Conservation (phyloP, 78 protist genomes). For the Planoprotostelium fungivorum region DNA sequence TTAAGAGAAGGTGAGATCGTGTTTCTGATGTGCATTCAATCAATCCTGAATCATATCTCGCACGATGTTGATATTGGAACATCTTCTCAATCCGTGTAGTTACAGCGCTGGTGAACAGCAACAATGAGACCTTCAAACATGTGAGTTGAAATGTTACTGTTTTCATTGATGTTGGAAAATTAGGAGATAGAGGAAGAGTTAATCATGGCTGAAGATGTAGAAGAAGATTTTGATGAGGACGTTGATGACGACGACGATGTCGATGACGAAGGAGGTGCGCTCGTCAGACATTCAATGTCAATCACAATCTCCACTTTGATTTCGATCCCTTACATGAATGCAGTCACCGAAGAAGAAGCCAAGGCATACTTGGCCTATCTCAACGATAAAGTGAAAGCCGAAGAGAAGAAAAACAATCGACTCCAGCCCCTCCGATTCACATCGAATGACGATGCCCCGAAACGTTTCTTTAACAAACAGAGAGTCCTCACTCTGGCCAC, state of each 20-base stretch:
- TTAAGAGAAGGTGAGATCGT: background rate
- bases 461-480: constrained; percentile 28
- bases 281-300: background rate
- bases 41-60: too few relatives aligned
- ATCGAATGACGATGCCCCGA: background rate
- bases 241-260: background rate
- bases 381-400: background rate
- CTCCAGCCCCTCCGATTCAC: background rate
- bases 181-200: background rate
- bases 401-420: background rate
- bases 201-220: background rate
- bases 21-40: too few relatives aligned
- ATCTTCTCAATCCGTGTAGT: background rate
- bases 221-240: background rate
- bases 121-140: background rate
- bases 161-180: too few relatives aligned
- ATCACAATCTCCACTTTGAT: background rate
- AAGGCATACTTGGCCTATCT: background rate
- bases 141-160: too few relatives aligned
- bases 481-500: constrained; percentile 48
- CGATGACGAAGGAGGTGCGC: background rate
- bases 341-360: background rate
- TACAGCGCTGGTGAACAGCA: background rate
- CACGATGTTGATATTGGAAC: background rate
- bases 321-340: background rate